Evolutionary conservation across 148 eudicot genomes (phyloP), one percentile per base, ranked within the genome.

Genomic region (Euryodendron excelsum): DNA sequence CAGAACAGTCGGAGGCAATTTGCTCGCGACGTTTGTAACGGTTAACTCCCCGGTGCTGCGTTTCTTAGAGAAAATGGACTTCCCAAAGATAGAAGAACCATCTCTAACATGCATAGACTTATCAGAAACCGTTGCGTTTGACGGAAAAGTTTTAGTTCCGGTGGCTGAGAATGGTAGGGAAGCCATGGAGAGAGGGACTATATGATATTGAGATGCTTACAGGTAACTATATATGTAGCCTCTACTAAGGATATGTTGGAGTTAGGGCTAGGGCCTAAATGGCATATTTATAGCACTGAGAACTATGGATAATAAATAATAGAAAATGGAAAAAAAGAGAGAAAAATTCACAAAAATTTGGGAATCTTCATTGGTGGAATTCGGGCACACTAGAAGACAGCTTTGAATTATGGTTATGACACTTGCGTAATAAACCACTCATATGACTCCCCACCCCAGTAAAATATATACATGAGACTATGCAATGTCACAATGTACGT

Each of bases 11-110:
- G 72, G 73, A 13, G 88, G 87, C 9, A 79, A 80, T 79, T 77
- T 80, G 39, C 85, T 86, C 12, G 92, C 96, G 30, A 93, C 86
- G 39, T 80, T 86, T 18, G 81, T 39, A 27, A 79, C 73, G 34
- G 44, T 67, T 23, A 82, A 30, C 52, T 66, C 60, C 21, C 53
- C 33, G 33, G 76, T 79, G 61, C 52, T 74, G 17, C 9, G 23
- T 79, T 79, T 84, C 45, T 58, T 72, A 7, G 45, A 30, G 7
- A 75, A 76, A 56, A 69, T 20, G 66, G 81, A 56, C n/a, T 72
- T 74, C 31, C 78, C 72, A 18, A 72, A 77, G 11, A 15, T n/a
- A n/a, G n/a, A 5, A 21, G 44, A 56, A 0, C 77, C 80, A 62
- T 78, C 82, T 39, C 59, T 55, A 12, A 33, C 74, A 18, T 37